These are phyloP conservation scores for Teunomyces pallodes DNA, from an alignment of 805 yeast genomes.

Conservation along the genomic window DNA sequence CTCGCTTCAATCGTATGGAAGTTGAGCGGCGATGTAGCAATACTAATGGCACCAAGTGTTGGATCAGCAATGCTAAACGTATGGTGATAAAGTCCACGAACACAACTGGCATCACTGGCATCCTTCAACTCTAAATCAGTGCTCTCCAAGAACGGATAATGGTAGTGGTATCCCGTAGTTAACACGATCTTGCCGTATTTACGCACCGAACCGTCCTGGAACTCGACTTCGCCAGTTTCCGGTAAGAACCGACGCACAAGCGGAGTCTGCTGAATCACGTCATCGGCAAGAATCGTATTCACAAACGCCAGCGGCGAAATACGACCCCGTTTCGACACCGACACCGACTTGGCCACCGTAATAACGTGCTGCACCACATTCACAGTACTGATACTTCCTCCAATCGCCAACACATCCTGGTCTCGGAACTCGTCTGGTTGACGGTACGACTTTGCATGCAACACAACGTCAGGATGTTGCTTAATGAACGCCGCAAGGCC, in stretches of 20 bases:
- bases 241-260: slow-evolving; percentile 42
- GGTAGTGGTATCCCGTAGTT: slow-evolving; percentile 40
- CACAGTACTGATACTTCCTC: slow-evolving; percentile 74
- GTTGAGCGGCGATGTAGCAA: slow-evolving; percentile 41
- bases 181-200: slow-evolving; percentile 11
- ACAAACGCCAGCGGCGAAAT: background rate
- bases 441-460: slow-evolving; percentile 34
- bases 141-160: slow-evolving; percentile 30
- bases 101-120: background rate
- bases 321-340: slow-evolving; percentile 46
- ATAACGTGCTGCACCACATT: slow-evolving; percentile 53
- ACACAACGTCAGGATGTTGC: slow-evolving; percentile 21
- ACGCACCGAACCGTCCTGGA: slow-evolving; percentile 18
- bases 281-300: slow-evolving; percentile 9
- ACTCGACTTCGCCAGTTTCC: slow-evolving; percentile 23
- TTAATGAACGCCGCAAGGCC: slow-evolving; percentile 32
- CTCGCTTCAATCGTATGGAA: slow-evolving; percentile 51
- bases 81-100: slow-evolving; percentile 13
- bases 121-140: background rate
- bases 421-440: slow-evolving; percentile 25
- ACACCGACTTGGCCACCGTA: slow-evolving; percentile 50
- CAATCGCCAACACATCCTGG: slow-evolving; percentile 59
- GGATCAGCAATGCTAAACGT: slow-evolving; percentile 44
- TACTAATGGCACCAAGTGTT: slow-evolving; percentile 40
- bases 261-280: slow-evolving; percentile 40